Evolutionary conservation across 495 filamentous ascomycete genomes (phyloP), one percentile per base, ranked within the genome.

Genomic region (Tuber melanosporum): DNA sequence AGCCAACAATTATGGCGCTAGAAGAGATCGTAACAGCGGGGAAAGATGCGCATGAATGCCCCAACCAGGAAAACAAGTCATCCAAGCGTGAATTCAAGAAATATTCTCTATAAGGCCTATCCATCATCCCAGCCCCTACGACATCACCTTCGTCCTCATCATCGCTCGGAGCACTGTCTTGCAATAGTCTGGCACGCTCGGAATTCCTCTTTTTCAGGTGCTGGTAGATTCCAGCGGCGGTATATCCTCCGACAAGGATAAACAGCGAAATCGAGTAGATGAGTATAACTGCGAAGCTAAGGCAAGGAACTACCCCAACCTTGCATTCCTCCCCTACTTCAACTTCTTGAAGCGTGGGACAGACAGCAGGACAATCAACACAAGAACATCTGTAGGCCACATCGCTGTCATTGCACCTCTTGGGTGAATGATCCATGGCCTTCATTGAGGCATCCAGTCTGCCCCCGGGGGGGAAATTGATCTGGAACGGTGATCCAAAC

Each of bases 401-500:
- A 82, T 98, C 93, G 8, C 91, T 88, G 78, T 92, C 93, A 83
- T 97, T 96, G 86, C 95, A 99, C 72, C 90, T 89, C 83, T 94
- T 94, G 14, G 93, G 89, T 44, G 81, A 84, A 14, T 93, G 86
- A 39, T 87, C 78, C 92, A 97, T 95, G 15, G 85, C 82, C 0
- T 87, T 84, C 74, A 92, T 90, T 3, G 85, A 77, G 79, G 89
- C 90, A 36, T 83, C 79, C 3, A 80, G 36, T 46, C 84, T 77
- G 32, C 83, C 84, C 36, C 83, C 85, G 8, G 92, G 88, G 15
- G 91, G 92, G 82, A 95, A 99, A 86, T 99, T 93, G 85, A 99
- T 95, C 86, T 98, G 96, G 85, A 99, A 98, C 0, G 95, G 95
- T 73, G 94, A 97, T 12, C 95, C 96, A 22, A 95, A 87, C 10